Evolutionary conservation across 2,329 filamentous ascomycete species (phyloP), one percentile per base, ranked within the genome.

Genomic region (Penicillium sp.): DNA sequence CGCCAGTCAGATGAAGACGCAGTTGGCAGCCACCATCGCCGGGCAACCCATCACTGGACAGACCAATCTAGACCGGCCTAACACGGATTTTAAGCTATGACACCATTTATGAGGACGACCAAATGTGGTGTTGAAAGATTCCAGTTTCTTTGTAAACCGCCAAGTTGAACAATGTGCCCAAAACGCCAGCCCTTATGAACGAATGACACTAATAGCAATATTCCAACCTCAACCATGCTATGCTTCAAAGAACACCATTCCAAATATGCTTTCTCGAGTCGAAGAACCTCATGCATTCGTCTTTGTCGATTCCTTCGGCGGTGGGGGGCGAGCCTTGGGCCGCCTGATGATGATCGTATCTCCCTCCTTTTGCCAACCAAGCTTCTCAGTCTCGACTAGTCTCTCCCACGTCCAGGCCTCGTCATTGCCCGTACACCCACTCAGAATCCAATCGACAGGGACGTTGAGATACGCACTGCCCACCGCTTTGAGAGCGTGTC

Each of bases 401-500:
- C 80, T 79, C 8, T 79, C 73, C 89, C 91, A 98, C n/a, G 68
- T 72, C 52, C 78, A 69, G 32, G 43, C 47, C 28, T 59, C 49
- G 23, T 60, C 58, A 25, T 66, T 62, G 7, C 69, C 69, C 7
- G 67, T 68, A 36, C 69, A 67, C 29, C 63, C 73, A 33, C 80
- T 81, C 4, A 85, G 77, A 41, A 79, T 76, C 58, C 74, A 76
- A 67, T 93, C 86, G 35, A 95, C 67, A 63, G 83, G 86, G 7
- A 88, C 83, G 14, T 70, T 79, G 50, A 96, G 68, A 64, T 98
- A 98, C 4, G 84, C 78, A 57, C 82, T 79, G 1, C 88, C 89
- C 39, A 97, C 78, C 61, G 89, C 93, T 71, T 95, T 94, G 53
- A 97, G 71, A 21, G 86, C 81, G 65, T 90, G 84, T 51, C 80